Evolutionary conservation across 2,329 filamentous ascomycete species (phyloP), one percentile per base, ranked within the genome.

Genomic region (Sclerotinia minor): DNA sequence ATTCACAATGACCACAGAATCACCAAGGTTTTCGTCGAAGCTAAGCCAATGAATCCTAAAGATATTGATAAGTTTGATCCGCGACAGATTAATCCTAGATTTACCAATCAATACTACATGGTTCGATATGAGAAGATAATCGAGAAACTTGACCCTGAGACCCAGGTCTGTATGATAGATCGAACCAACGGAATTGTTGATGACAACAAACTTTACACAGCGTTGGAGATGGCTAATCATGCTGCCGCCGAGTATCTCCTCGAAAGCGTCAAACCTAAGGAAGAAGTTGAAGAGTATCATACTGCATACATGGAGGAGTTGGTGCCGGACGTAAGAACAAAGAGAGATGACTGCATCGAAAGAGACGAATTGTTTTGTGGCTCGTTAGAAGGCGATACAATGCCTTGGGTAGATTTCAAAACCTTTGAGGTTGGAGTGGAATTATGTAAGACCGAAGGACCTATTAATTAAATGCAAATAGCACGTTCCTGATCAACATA

Each of bases 141-240:
- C 5, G 35, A 60, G 19, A 13, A 41, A 32, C 8, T 35, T 26
- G 65, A 67, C 6, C 19, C 54, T 4, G 45, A 61, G 35, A 61
- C 21, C 8, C 13, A 61, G 26, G 59, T 61, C 26, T 47, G 29
- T 29, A 26, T 32, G 8, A 61, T 6, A 35, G 9, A 61, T 8
- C 38, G 19, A 3, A 61, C 55, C 17, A 5, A 2, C 15, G 59
- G 59, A 21, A 41, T 41, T 50, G 19, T 44, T 2, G 21, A 64
- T 29, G n/a, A 29, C 15, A 29, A n/a, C 17, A 67, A 64, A 11
- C 44, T 64, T 6, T 67, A 64, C n/a, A 63, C 57, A 1, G 65
- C 53, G 21, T 44, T 70, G 5, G 61, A 71, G 24, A 67, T 73
- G 64, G 72, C 71, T 1, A 73, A 73, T 24, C 65, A 71, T 53